phyloP scores from a whole-genome alignment of 306 rosid genomes.

The Gillenia trifoliata region DNA sequence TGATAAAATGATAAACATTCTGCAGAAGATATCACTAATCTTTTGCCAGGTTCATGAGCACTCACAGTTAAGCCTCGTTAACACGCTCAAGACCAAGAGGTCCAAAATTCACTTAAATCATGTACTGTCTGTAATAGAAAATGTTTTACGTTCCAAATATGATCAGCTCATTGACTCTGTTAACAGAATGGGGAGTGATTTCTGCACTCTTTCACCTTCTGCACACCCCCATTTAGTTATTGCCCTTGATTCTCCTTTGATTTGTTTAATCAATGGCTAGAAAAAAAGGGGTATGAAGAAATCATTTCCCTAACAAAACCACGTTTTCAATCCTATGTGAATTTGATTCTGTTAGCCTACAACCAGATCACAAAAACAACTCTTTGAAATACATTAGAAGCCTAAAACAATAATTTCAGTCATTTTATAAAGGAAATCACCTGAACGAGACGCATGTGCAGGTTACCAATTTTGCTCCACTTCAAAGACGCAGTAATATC shows the following conservation, averaged over 20 bases:
- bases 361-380: not conserved
- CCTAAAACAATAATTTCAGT: not conserved
- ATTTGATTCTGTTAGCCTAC: not conserved
- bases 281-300: too few relatives aligned
- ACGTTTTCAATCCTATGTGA: not conserved
- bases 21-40: not conserved
- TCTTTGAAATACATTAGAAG: not conserved
- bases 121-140: not conserved
- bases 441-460: constrained; percentile 60
- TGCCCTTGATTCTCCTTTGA: too few relatives aligned
- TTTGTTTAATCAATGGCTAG: too few relatives aligned
- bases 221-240: too few relatives aligned
- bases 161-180: not conserved
- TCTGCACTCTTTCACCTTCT: too few relatives aligned
- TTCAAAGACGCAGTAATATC: constrained; percentile 47
- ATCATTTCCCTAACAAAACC: too few relatives aligned
- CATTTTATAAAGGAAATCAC: constrained; percentile 22
- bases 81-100: not conserved
- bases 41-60: not conserved
- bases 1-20: not conserved
- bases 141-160: not conserved
- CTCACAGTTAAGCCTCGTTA: not conserved
- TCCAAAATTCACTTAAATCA: not conserved
- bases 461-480: constrained; percentile 82
- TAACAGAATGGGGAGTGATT: too few relatives aligned